A percentile compares a stretch with the other conserved stretches of the same genome.
Evolutionary conservation across 371 early-diverging fungal species (phyloP).

Genomic region (Nematocida ausubeli): DNA sequence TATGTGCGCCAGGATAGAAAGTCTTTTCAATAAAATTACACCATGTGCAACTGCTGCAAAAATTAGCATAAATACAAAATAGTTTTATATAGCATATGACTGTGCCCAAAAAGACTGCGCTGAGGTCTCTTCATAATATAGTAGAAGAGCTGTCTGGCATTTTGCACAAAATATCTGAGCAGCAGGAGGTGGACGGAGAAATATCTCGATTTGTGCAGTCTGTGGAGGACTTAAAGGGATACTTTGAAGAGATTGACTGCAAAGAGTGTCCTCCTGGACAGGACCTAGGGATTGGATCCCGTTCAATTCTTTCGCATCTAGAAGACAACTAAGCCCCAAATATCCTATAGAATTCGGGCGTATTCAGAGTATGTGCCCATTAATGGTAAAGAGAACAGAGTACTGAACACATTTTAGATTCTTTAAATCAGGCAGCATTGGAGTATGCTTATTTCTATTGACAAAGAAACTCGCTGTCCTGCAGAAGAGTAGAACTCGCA

Average conservation of each 20-base stretch:
- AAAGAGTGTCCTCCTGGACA: slow-evolving; percentile 10
- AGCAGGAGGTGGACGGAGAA: background rate
- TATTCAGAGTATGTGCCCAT: too few relatives aligned
- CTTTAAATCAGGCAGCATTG: too few relatives aligned
- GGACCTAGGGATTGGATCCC: slow-evolving; percentile 1
- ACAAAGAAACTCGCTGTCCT: too few relatives aligned
- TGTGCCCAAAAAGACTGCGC: background rate
- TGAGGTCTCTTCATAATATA: slow-evolving; percentile 6
- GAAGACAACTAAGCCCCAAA: background rate
- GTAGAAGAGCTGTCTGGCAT: background rate
- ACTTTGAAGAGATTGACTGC: background rate
- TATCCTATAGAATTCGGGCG: too few relatives aligned
- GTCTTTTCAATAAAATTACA: too few relatives aligned
- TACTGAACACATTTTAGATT: too few relatives aligned
- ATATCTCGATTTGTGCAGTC: background rate
- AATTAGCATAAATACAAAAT: slow-evolving; percentile 11
- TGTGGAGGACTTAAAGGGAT: slow-evolving; percentile 1
- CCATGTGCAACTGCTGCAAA: too few relatives aligned
- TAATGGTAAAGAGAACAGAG: too few relatives aligned
- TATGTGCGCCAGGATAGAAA: too few relatives aligned
- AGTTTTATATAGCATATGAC: background rate
- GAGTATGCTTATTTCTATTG: too few relatives aligned
- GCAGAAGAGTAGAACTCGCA: too few relatives aligned
- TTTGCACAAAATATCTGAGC: background rate
- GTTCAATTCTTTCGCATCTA: background rate